Evolutionary conservation across 352 stramenopile genomes (phyloP), one percentile per base, ranked within the genome.

Genomic region (Pythium apleroticum): DNA sequence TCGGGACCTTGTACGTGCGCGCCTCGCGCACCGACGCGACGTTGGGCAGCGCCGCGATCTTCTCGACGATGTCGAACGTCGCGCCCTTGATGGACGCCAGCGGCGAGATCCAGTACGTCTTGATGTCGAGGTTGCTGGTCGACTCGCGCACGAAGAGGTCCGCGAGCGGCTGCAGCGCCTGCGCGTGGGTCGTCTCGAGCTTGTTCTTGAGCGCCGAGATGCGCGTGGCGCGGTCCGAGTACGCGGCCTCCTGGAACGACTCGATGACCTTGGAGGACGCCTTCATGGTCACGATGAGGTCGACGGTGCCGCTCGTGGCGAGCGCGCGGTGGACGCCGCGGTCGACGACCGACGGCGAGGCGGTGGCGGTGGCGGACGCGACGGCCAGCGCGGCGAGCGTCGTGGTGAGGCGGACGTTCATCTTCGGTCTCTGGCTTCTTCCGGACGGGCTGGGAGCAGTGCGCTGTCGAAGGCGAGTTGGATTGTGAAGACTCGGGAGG

Each of bases 81-180:
- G 61, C 68, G 20, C 62, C 49, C 50, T 76, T 45, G 33, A 78
- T 60, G 46, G 57, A 71, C 28, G 74, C 53, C 27, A 66, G 52
- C 52, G 72, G 72, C 19, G 52, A 56, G 57, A 76, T 69, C 70
- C 69, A 76, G 28, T 67, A 70, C 35, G 52, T 56, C 68, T 72
- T 39, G 39, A 62, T 53, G 15, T 62, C 37, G 7, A 52, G 24
- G 27, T 27, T 37, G 14, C 10, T 20, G 41, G 59, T 60, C 10
- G 37, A 52, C 31, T 74, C 68, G 14, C 68, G 39, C 12, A 25
- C 15, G 22, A 71, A 52, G 10, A 74, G 52, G 43, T 63, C 52
- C 17, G 55, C 22, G 1, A 74, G 30, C 8, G 53, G 41, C 4
- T 30, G 19, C n/a, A 52, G 52, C 20, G 45, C 59, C 12, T 62